Evolutionary conservation across 768 basidiomycete genomes (phyloP).

Genomic region (Inosperma sp.): DNA sequence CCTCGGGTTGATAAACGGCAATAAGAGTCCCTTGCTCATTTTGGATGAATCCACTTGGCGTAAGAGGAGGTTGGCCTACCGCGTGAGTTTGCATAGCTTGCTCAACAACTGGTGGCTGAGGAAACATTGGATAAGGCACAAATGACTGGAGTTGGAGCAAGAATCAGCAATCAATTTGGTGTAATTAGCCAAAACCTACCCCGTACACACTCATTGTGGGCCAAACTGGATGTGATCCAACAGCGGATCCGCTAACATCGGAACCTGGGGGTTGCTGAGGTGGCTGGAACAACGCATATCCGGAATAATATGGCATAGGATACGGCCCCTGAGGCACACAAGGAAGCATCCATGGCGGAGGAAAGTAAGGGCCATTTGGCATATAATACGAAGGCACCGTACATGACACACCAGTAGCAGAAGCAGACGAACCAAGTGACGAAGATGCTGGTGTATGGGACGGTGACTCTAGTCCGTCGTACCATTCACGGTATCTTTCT

Average conservation of each 20-base stretch:
- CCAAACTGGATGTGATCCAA: conserved; percentile 34
- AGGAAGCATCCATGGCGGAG: conserved; percentile 49
- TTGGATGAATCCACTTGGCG: conserved; percentile 66
- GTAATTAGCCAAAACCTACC: conserved; percentile 31
- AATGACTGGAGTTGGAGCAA: conserved; percentile 36
- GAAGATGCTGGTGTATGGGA: conserved; percentile 36
- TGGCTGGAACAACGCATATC: conserved; percentile 44
- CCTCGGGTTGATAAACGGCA: conserved; percentile 66
- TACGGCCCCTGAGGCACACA: conserved; percentile 50
- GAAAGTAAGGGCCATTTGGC: conserved; percentile 43
- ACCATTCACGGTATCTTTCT: conserved; percentile 43
- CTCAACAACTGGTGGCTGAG: conserved; percentile 31
- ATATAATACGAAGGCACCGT: conserved; percentile 31
- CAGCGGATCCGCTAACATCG: conserved; percentile 34
- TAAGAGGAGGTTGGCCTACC: conserved; percentile 48
- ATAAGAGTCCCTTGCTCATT: conserved; percentile 70
- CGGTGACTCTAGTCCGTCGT: conserved; percentile 36
- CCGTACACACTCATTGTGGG: conserved; percentile 41
- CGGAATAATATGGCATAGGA: conserved; percentile 46
- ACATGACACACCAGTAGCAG: conserved; percentile 22
- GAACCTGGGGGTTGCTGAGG: conserved; percentile 27
- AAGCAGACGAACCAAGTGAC: conserved; percentile 27
- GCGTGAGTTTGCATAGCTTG: conserved; percentile 24
- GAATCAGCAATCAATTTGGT: background rate
- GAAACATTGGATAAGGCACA: conserved; percentile 44